Base-by-base conservation (phyloP, 352 stramenopile genomes). In the Saprolegnia parasitica region DNA sequence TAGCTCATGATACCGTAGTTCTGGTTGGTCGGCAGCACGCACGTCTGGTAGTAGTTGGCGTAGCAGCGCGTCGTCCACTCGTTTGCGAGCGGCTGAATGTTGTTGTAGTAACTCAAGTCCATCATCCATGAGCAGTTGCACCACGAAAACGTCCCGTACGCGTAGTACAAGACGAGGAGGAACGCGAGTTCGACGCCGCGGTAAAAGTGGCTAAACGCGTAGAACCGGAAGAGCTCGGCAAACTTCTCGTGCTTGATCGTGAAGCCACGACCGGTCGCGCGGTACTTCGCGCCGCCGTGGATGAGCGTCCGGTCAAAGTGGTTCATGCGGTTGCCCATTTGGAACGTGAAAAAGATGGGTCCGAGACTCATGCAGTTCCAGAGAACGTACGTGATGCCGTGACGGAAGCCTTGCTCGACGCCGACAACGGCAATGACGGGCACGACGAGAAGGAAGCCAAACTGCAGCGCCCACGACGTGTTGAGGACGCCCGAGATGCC, bases 311-410 rank as follows among this genome's bases (percentile, higher is more conserved):
- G 96, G 54, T 97, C 91, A 77, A 99, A 99, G 84, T 99, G 99
- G 78, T 98, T 91, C 74, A 97, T 97, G 76, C 97, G 96, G 18
- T 96, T 99, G 66, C 98, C 96, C 81, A 99, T 99, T 76, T 99
- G 96, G 83, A 99, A 99, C 72, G 98, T 98, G 74, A 99, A 99
- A 80, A 99, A 98, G 40, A 99, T 81, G 20, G 97, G 97, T 50
- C 96, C 97, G 23, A 98, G 92, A 46, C 95, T 99, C 40, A 98
- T n/a, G 77, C 68, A 98, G 71, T 99, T 97, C 83, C 97, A 96
- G 29, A 98, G 72, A 61, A 98, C 81, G 70, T 93, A 94, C 5
- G 81, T 96, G 64, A 97, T 83, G 79, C 94, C 96, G 46, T 96
- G 87, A 29, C 87, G 87, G 81, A 98, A 98, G 52, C 97, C 97